Conservation (phyloP, 108 stramenopile species). For the Nitzschia inconspicua region DNA sequence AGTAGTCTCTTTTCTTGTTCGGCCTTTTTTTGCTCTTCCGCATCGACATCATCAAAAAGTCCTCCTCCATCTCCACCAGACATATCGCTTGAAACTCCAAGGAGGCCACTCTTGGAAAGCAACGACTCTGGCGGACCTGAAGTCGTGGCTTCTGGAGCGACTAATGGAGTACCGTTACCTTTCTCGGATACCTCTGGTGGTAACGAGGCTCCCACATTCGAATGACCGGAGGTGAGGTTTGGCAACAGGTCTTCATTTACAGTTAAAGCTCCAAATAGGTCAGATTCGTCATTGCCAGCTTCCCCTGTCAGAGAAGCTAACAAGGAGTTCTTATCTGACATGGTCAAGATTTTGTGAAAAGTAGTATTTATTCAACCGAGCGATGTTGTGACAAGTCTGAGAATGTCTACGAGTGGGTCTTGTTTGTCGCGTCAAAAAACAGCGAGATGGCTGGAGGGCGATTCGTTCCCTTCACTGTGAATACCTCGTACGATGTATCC, state of each 20-base stretch:
- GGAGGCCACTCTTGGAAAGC: slow-evolving; percentile 23
- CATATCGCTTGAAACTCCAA: neutral
- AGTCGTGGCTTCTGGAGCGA: neutral
- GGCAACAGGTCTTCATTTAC: neutral
- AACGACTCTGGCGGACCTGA: slow-evolving; percentile 6
- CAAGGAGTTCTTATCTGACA: slow-evolving; percentile 31
- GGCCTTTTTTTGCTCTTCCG: slow-evolving; percentile 25
- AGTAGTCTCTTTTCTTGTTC: slow-evolving; percentile 5
- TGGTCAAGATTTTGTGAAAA: too few species aligned
- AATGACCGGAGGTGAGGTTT: neutral
- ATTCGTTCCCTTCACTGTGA: too few species aligned
- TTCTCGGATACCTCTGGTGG: slow-evolving; percentile 1
- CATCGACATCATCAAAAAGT: slow-evolving; percentile 59
- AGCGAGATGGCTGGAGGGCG: too few species aligned
- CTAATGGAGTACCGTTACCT: neutral
- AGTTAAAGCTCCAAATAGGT: slow-evolving; percentile 43
- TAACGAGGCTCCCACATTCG: neutral
- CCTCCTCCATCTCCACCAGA: slow-evolving; percentile 30
- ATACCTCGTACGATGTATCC: too few species aligned
- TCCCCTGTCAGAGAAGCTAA: slow-evolving; percentile 33
- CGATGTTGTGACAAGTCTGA: too few species aligned
- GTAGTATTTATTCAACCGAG: too few species aligned
- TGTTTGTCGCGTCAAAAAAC: too few species aligned
- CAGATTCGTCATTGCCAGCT: slow-evolving; percentile 1
- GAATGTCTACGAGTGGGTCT: too few species aligned